A percentile compares a stretch with the other conserved stretches of the same genome.
Evolutionary conservation across 2,329 filamentous ascomycete genomes (phyloP).

Genomic region (Metarhizium guizhouense): DNA sequence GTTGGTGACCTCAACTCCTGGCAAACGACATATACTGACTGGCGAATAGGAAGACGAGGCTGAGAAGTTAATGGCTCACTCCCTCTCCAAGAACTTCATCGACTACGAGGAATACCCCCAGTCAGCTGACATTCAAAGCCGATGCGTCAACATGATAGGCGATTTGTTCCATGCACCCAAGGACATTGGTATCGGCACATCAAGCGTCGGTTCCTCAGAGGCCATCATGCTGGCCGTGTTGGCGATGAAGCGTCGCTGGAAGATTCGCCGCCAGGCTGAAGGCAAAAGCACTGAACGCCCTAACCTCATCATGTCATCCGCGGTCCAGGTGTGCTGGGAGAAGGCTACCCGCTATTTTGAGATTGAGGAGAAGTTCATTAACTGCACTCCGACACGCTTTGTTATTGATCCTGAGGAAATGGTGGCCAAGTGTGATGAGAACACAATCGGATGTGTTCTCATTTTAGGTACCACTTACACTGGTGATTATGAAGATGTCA

Average conservation of each 20-base stretch:
- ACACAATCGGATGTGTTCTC: conserved; percentile 81
- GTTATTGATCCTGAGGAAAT: conserved; percentile 56
- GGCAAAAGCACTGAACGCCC: conserved; percentile 74
- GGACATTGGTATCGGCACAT: conserved; percentile 71
- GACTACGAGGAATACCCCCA: conserved; percentile 81
- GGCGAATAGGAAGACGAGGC: conserved; percentile 73
- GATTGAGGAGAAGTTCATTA: conserved; percentile 76
- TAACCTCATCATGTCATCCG: conserved; percentile 92
- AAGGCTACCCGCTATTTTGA: conserved; percentile 88
- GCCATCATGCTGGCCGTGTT: conserved; percentile 55
- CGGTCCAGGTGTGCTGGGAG: conserved; percentile 96
- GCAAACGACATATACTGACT: background rate
- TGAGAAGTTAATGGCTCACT: conserved; percentile 83
- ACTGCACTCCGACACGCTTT: conserved; percentile 51
- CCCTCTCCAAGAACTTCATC: conserved; percentile 92
- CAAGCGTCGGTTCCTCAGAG: conserved; percentile 82
- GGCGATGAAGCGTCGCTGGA: conserved; percentile 55
- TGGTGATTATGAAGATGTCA: conserved; percentile 90
- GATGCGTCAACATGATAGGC: conserved; percentile 86
- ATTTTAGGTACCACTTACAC: conserved; percentile 94
- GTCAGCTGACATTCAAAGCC: conserved; percentile 79
- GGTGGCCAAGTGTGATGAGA: conserved; percentile 31
- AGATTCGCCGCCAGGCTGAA: conserved; percentile 72
- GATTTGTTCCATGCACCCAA: conserved; percentile 76
- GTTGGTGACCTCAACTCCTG: conserved; percentile 28